These are phyloP conservation scores for Garcia nutans DNA, from an alignment of 345 rosid species.

Conservation along the genomic window DNA sequence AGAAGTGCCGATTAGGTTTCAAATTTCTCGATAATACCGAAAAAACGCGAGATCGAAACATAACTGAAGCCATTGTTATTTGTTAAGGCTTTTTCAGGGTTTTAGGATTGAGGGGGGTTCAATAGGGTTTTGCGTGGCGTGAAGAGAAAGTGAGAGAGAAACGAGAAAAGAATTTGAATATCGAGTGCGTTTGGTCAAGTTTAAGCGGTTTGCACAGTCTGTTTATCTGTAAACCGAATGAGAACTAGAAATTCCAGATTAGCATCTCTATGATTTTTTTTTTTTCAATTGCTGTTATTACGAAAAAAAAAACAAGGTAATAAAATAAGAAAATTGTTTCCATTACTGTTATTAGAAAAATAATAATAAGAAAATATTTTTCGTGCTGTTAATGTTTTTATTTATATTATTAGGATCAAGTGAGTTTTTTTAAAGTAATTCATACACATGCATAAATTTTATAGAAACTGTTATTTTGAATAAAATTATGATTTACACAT, in stretches of 20 bases:
- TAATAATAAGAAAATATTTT: too few relatives aligned
- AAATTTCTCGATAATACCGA: slow-evolving; percentile 24
- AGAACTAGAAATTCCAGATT: not conserved
- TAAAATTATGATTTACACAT: too few relatives aligned
- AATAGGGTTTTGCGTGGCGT: slow-evolving; percentile 30
- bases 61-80: slow-evolving; percentile 46
- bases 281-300: too few relatives aligned
- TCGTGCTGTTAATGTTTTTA: too few relatives aligned
- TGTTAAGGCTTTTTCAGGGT: not conserved
- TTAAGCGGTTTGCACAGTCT: slow-evolving; percentile 36
- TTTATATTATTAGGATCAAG: too few relatives aligned
- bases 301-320: too few relatives aligned
- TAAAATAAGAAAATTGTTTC: too few relatives aligned
- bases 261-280: too few relatives aligned
- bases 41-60: slow-evolving; percentile 52
- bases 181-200: not conserved
- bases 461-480: too few relatives aligned
- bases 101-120: slow-evolving; percentile 13
- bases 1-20: slow-evolving; percentile 25
- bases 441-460: too few relatives aligned
- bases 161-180: not conserved
- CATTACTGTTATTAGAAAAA: too few relatives aligned
- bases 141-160: not conserved
- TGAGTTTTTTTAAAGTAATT: too few relatives aligned
- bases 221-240: not conserved